A percentile compares a stretch with the other conserved stretches of the same genome.
These are phyloP conservation scores for Geotrichum cucujoidarum DNA, from an alignment of 1,139 yeast genomes.

Conservation along the genomic window DNA sequence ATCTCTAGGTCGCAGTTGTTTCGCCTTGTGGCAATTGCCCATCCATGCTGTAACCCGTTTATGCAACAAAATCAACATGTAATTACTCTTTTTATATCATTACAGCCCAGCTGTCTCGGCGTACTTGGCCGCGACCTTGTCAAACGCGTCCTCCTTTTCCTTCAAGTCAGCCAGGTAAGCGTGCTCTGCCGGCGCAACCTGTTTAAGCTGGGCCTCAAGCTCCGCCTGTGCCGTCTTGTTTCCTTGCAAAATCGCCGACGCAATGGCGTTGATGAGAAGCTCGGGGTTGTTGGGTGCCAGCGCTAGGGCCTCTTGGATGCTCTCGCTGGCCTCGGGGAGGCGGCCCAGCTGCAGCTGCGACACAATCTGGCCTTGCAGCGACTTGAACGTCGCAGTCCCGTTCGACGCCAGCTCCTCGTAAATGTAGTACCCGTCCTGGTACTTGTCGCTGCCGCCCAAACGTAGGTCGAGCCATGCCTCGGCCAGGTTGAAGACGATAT, in stretches of 20 bases:
- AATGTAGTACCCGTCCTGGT: conserved; percentile 62
- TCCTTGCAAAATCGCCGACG: conserved; percentile 49
- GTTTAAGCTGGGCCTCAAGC: conserved; percentile 42
- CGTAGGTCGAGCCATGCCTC: conserved; percentile 57
- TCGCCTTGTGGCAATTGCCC: no score
- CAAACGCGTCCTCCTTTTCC: conserved; percentile 52
- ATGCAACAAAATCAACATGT: no score
- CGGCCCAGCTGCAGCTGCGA: conserved; percentile 46
- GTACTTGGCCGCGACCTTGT: conserved; percentile 55
- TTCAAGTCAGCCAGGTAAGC: conserved; percentile 48
- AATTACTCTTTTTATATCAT: no score
- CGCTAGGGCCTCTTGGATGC: conserved; percentile 43
- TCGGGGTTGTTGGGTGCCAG: conserved; percentile 43
- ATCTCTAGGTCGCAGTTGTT: no score
- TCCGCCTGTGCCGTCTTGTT: conserved; percentile 38
- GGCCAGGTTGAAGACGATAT: conserved; percentile 59
- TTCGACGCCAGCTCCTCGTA: conserved; percentile 63
- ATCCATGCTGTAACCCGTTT: no score
- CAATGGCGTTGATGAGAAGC: conserved; percentile 54
- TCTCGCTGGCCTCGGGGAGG: conserved; percentile 44
- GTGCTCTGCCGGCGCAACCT: conserved; percentile 45
- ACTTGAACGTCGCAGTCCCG: conserved; percentile 44
- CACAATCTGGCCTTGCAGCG: conserved; percentile 45
- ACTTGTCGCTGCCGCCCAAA: conserved; percentile 53
- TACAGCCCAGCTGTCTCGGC: conserved; percentile 22